These are phyloP conservation scores for Achaetomiella virescens DNA, from an alignment of 495 filamentous ascomycete species.

Conservation along the genomic window DNA sequence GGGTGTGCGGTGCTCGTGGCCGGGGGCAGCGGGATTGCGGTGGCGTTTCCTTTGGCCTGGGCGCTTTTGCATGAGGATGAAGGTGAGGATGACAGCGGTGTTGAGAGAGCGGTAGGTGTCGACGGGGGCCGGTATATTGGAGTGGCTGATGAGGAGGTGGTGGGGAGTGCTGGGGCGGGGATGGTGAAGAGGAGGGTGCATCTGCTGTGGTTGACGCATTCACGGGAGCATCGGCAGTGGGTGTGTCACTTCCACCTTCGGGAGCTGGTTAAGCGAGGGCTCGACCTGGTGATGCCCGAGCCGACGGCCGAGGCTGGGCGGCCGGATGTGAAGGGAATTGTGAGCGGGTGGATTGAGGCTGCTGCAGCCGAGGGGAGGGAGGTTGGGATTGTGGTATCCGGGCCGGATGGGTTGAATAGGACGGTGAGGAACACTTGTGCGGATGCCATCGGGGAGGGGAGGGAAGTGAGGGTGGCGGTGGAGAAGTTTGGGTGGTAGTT, in stretches of 20 bases:
- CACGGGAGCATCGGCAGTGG: conserved; percentile 46
- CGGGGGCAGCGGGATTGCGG: conserved; percentile 58
- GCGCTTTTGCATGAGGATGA: conserved; percentile 23
- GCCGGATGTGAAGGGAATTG: conserved; percentile 41
- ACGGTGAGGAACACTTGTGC: conserved; percentile 49
- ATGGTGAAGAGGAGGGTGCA: conserved; percentile 34
- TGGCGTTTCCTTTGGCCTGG: conserved; percentile 43
- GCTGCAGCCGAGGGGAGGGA: conserved; percentile 23
- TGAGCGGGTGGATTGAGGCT: conserved; percentile 28
- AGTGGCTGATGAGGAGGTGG: background rate
- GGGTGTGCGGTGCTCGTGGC: conserved; percentile 50
- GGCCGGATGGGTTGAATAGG: conserved; percentile 50
- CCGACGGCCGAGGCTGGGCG: conserved; percentile 47
- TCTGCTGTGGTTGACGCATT: conserved; percentile 54
- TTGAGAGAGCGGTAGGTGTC: background rate
- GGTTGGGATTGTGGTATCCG: conserved; percentile 46
- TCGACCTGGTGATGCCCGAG: conserved; percentile 44
- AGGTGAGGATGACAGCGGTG: background rate
- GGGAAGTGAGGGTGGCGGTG: conserved; percentile 36
- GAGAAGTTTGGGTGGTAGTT: conserved; percentile 50
- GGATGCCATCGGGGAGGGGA: conserved; percentile 32
- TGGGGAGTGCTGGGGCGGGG: background rate
- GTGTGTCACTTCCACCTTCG: conserved; percentile 39
- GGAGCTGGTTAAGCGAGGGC: conserved; percentile 39
- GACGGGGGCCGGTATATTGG: background rate